Conservation (phyloP, 2,329 filamentous ascomycete genomes). For the Penicillium sp. region DNA sequence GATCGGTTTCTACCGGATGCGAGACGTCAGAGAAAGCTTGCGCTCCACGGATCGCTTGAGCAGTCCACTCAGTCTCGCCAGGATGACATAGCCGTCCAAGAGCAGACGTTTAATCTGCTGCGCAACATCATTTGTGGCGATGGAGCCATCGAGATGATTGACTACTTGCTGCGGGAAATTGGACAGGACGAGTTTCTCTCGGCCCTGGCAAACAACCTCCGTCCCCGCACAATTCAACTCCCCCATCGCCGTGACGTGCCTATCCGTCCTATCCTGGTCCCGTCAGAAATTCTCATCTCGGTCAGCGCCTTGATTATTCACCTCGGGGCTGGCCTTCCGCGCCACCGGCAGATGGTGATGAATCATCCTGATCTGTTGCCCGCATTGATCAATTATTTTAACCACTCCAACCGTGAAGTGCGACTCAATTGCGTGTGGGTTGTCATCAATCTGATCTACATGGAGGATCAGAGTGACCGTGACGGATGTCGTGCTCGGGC, state of each 20-base stretch:
- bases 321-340: slow-evolving; percentile 73
- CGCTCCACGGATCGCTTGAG: slow-evolving; percentile 61
- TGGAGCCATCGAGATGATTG: slow-evolving; percentile 65
- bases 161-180: slow-evolving; percentile 70
- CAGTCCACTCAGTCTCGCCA: slow-evolving; percentile 61
- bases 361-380: slow-evolving; percentile 70
- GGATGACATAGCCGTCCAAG: slow-evolving; percentile 79
- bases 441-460: slow-evolving; percentile 77
- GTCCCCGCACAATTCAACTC: slow-evolving; percentile 41
- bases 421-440: slow-evolving; percentile 76
- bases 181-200: slow-evolving; percentile 74
- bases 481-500: slow-evolving; percentile 62
- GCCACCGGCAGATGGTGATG: slow-evolving; percentile 71
- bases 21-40: slow-evolving; percentile 35
- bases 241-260: slow-evolving; percentile 28
- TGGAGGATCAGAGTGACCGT: slow-evolving; percentile 66
- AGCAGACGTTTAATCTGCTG: slow-evolving; percentile 83
- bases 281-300: slow-evolving; percentile 64
- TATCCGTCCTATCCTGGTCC: slow-evolving; percentile 28
- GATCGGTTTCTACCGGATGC: slow-evolving; percentile 36
- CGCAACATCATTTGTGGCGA: slow-evolving; percentile 75
- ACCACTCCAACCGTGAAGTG: slow-evolving; percentile 65
- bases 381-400: slow-evolving; percentile 66
- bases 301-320: slow-evolving; percentile 81
- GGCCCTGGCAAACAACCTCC: slow-evolving; percentile 72